These are phyloP conservation scores for Clonostachys rhizophaga DNA, from an alignment of 2,329 filamentous ascomycete genomes.

Conservation along the genomic window DNA sequence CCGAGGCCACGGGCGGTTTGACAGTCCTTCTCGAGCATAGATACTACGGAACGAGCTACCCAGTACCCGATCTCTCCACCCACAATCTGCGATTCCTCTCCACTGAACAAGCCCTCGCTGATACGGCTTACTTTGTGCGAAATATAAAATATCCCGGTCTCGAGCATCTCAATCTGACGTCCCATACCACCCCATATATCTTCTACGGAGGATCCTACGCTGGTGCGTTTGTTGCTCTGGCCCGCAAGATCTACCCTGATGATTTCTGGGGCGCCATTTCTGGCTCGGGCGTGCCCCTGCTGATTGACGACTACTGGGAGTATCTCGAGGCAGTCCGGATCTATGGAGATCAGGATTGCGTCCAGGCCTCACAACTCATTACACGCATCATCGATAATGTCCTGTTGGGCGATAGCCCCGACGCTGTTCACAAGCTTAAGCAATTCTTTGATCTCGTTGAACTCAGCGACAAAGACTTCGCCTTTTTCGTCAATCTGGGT, in stretches of 20 bases:
- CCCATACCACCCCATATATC: conserved; percentile 65
- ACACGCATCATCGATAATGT: conserved; percentile 47
- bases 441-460: conserved; percentile 39
- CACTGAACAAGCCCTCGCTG: conserved; percentile 77
- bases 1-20: conserved; percentile 66
- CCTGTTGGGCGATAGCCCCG: conserved; percentile 29
- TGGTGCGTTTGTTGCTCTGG: conserved; percentile 72
- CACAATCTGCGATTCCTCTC: conserved; percentile 76
- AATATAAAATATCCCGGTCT: conserved; percentile 68
- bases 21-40: conserved; percentile 82
- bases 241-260: conserved; percentile 73
- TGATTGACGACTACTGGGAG: conserved; percentile 73
- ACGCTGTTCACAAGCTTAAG: conserved; percentile 41
- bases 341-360: conserved; percentile 54
- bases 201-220: conserved; percentile 83
- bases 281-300: conserved; percentile 73
- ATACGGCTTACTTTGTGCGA: conserved; percentile 75
- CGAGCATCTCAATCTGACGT: conserved; percentile 61
- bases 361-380: conserved; percentile 56
- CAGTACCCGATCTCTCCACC: conserved; percentile 58
- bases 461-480: conserved; percentile 41
- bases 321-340: conserved; percentile 47
- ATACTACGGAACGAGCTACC: conserved; percentile 78
- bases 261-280: conserved; percentile 76
- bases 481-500: conserved; percentile 29